A percentile compares a stretch with the other conserved stretches of the same genome.
Evolutionary conservation across 345 rosid species (phyloP).

Genomic region (Eucalyptus polyanthemos): DNA sequence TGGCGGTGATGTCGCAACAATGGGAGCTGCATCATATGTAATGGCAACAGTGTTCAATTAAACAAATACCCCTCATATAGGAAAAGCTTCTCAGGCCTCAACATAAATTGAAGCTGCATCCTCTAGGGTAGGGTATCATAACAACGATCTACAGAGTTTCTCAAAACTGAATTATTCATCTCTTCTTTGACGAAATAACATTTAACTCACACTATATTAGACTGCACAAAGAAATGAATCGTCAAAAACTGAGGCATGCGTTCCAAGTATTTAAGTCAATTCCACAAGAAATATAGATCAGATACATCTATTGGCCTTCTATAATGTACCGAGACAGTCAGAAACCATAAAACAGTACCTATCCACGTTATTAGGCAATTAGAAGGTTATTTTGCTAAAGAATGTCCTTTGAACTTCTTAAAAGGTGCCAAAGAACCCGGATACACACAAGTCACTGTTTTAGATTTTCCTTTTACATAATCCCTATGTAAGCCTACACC

Average conservation of each 20-base stretch:
- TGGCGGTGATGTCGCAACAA: constrained; percentile 33
- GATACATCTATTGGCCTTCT: background rate
- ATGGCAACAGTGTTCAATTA: background rate
- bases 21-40: constrained; percentile 41
- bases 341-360: background rate
- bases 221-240: background rate
- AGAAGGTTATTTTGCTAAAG: background rate
- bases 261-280: background rate
- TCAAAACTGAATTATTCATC: background rate
- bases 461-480: background rate
- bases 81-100: background rate
- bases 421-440: background rate
- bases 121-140: background rate
- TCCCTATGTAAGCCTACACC: background rate
- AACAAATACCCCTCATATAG: background rate
- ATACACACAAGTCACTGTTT: background rate
- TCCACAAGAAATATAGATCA: background rate
- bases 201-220: background rate
- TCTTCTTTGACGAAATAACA: background rate
- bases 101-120: background rate
- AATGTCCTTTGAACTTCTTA: background rate
- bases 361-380: background rate
- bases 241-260: background rate
- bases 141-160: background rate
- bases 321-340: background rate